phyloP scores from a whole-genome alignment of 345 rosid species.

The Corchorus capsularis region DNA sequence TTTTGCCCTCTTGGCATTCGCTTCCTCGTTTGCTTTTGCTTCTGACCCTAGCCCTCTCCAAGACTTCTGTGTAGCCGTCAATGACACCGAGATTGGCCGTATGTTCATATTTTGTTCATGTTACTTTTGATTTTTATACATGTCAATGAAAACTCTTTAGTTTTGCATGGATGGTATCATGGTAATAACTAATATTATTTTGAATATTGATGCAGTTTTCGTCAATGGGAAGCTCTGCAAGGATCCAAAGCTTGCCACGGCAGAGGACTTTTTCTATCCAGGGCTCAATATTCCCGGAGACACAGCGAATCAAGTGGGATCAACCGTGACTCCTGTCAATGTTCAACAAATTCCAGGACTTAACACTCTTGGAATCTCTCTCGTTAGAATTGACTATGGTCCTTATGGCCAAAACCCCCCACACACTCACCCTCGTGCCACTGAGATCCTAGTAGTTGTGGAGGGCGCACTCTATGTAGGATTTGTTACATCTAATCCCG shows the following conservation, averaged over 20 bases:
- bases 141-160: slow-evolving; percentile 29
- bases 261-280: slow-evolving; percentile 30
- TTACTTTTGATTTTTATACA: neutral
- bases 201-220: slow-evolving; percentile 24
- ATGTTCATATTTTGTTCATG: neutral
- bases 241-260: slow-evolving; percentile 28
- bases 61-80: slow-evolving; percentile 34
- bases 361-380: slow-evolving; percentile 33
- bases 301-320: slow-evolving; percentile 26
- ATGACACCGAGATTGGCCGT: slow-evolving; percentile 16
- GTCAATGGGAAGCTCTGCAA: slow-evolving; percentile 39
- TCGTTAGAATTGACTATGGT: slow-evolving; percentile 31
- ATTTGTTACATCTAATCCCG: slow-evolving; percentile 20
- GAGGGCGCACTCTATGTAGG: slow-evolving; percentile 23
- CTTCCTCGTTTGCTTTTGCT: slow-evolving; percentile 16
- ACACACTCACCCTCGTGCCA: slow-evolving; percentile 17
- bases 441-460: neutral
- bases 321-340: slow-evolving; percentile 19
- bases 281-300: slow-evolving; percentile 26
- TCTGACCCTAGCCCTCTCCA: slow-evolving; percentile 34
- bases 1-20: slow-evolving; percentile 22
- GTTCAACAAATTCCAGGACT: slow-evolving; percentile 27
- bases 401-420: slow-evolving; percentile 25
- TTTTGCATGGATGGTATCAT: slow-evolving; percentile 22
- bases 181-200: too few relatives aligned